Evolutionary conservation across 2,329 filamentous ascomycete genomes (phyloP), one percentile per base, ranked within the genome.

Genomic region (Colletotrichum tabaci): DNA sequence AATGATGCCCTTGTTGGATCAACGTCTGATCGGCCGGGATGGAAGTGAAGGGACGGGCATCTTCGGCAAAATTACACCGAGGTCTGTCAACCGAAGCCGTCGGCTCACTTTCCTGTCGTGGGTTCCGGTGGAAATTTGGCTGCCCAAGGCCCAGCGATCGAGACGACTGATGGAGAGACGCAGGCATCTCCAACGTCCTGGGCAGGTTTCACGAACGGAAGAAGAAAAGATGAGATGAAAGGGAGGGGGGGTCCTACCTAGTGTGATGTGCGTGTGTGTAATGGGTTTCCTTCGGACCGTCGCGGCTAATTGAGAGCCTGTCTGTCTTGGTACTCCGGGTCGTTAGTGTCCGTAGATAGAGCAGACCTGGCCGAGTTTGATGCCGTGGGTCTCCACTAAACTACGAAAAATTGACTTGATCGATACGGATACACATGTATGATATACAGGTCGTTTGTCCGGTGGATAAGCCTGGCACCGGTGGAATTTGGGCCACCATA

Each of bases 261-360:
- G 56, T 60, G 40, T 62, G 71, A 66, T 35, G 35, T n/a, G 35
- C 8, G 52, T n/a, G 30, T 38, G 9, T 15, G 16, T 50, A 35
- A 49, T 18, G 53, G 56, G n/a, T 58, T 58, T n/a, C 56, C 38
- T 58, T 67, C 62, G 71, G 71, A 67, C 71, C 67, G 67, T 47
- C 52, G 46, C 60, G 62, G 67, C 67, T 71, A 67, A 67, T 67
- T 57, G 57, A 66, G 46, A 44, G 52, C 42, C 42, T 42, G 56
- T 38, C 38, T 23, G 40, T 38, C 63, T 53, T 67, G 63, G 56
- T 61, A 50, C 53, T 47, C 57, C 35, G 23, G n/a, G 57, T 52
- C 21, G n/a, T 35, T n/a, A 5, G 35, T 61, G 6, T 23, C 18
- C n/a, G 18, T 21, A 38, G 6, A 21, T 18, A 10, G 30, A 55